Evolutionary conservation across 371 early-diverging fungal species (phyloP).

Genomic region (Batrachochytrium dendrobatidis): DNA sequence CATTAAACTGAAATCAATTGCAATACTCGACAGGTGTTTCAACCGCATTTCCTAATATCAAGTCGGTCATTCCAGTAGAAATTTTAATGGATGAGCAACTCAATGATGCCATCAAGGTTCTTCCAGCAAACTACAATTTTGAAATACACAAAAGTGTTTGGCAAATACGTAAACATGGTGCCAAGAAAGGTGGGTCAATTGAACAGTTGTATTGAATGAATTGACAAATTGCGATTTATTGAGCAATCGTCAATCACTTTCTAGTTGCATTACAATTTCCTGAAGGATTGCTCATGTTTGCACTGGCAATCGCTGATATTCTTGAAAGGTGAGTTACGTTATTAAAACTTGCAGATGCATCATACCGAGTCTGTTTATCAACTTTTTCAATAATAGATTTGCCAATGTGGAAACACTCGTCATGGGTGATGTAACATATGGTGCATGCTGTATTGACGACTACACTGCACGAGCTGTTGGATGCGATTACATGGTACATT

Average conservation of each 20-base stretch:
- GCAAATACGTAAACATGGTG: slow-evolving; percentile 72
- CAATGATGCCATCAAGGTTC: slow-evolving; percentile 64
- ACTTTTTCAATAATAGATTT: slow-evolving; percentile 43
- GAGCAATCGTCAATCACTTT: neutral
- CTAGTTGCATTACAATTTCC: slow-evolving; percentile 97
- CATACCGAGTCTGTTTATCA: neutral
- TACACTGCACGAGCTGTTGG: slow-evolving; percentile 86
- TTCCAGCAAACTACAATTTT: slow-evolving; percentile 99
- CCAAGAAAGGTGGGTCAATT: slow-evolving; percentile 67
- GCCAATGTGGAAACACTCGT: slow-evolving; percentile 86
- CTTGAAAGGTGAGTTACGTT: slow-evolving; percentile 58
- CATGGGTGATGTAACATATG: slow-evolving; percentile 99
- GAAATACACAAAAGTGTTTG: slow-evolving; percentile 97
- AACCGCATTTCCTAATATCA: slow-evolving; percentile 39
- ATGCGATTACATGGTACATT: slow-evolving; percentile 98
- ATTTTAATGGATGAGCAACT: slow-evolving; percentile 72
- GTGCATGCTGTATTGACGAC: slow-evolving; percentile 99
- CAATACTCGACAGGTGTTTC: no score
- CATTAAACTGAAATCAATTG: no score
- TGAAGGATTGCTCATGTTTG: slow-evolving; percentile 97
- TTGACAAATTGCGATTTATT: neutral
- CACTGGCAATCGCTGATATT: slow-evolving; percentile 87
- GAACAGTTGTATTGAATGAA: neutral
- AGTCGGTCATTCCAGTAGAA: slow-evolving; percentile 79
- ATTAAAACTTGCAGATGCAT: neutral